Conservation (phyloP, 1,139 yeast species). For the Candida sojae region DNA sequence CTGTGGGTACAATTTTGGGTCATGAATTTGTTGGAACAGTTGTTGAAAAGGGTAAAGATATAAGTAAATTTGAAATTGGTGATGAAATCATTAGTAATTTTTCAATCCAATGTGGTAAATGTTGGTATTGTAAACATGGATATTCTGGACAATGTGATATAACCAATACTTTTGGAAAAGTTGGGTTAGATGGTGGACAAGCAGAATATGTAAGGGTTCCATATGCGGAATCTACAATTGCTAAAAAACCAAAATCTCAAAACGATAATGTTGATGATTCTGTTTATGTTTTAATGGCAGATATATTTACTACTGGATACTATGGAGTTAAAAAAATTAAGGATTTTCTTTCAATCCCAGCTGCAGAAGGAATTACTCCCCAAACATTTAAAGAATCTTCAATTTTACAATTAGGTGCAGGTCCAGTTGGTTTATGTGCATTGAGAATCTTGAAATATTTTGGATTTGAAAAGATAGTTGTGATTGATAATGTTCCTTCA, state of each 20-base stretch:
- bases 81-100: constrained; percentile 53
- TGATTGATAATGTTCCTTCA: constrained; percentile 52
- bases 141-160: constrained; percentile 52
- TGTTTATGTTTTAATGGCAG: constrained; percentile 61
- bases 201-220: constrained; percentile 64
- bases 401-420: constrained; percentile 59
- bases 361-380: constrained; percentile 16
- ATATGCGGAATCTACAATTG: constrained; percentile 52
- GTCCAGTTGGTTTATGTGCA: constrained; percentile 67
- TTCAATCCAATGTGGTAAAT: constrained; percentile 56
- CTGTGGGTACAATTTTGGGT: constrained; percentile 43
- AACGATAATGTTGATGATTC: constrained; percentile 37
- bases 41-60: constrained; percentile 35
- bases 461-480: constrained; percentile 50
- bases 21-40: constrained; percentile 53
- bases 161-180: constrained; percentile 57
- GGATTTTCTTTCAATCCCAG: constrained; percentile 34
- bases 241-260: constrained; percentile 34
- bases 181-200: constrained; percentile 58
- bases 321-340: constrained; percentile 54
- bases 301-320: constrained; percentile 67
- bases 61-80: constrained; percentile 38
- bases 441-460: constrained; percentile 45
- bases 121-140: constrained; percentile 57
- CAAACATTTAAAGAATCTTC: constrained; percentile 32